Evolutionary conservation across 129 eudicot genomes (phyloP).

Genomic region (Saussurea involucrata): DNA sequence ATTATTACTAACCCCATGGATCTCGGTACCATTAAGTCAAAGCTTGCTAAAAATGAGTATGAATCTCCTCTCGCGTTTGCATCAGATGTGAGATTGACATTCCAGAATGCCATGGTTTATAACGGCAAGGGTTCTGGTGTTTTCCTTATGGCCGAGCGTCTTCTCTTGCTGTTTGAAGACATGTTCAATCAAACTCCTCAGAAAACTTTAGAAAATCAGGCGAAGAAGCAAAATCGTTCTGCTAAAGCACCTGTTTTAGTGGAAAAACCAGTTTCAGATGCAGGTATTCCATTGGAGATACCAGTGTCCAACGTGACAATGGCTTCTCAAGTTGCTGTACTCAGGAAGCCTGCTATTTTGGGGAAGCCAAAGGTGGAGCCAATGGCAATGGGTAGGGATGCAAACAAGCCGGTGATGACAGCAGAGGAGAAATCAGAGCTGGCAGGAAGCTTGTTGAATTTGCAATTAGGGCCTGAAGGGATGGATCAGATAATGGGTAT

Average conservation of each 20-base stretch:
- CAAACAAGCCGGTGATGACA: conserved; percentile 31
- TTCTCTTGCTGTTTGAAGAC: conserved; percentile 29
- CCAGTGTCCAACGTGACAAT: background rate
- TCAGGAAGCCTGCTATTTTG: background rate
- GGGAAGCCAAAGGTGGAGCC: background rate
- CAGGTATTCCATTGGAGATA: background rate
- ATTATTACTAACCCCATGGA: conserved; percentile 55
- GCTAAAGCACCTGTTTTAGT: background rate
- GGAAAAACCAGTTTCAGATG: conserved; percentile 1
- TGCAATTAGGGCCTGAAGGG: conserved; percentile 23
- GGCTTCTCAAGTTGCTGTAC: background rate
- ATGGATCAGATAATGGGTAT: conserved; percentile 31
- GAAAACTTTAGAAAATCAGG: conserved; percentile 7
- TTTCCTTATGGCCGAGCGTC: conserved; percentile 25
- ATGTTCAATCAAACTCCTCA: conserved; percentile 19
- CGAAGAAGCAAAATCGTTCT: background rate
- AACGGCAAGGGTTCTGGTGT: conserved; percentile 52
- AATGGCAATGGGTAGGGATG: background rate
- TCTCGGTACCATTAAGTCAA: conserved; percentile 51
- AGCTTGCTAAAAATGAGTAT: conserved; percentile 33
- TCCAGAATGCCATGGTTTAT: conserved; percentile 57
- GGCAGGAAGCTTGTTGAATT: conserved; percentile 17
- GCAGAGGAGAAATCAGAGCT: conserved; percentile 34
- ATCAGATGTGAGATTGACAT: conserved; percentile 52
- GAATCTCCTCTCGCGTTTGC: conserved; percentile 45